Evolutionary conservation across 2,329 filamentous ascomycete genomes (phyloP), one percentile per base, ranked within the genome.

Genomic region (Pyrenophora teres): DNA sequence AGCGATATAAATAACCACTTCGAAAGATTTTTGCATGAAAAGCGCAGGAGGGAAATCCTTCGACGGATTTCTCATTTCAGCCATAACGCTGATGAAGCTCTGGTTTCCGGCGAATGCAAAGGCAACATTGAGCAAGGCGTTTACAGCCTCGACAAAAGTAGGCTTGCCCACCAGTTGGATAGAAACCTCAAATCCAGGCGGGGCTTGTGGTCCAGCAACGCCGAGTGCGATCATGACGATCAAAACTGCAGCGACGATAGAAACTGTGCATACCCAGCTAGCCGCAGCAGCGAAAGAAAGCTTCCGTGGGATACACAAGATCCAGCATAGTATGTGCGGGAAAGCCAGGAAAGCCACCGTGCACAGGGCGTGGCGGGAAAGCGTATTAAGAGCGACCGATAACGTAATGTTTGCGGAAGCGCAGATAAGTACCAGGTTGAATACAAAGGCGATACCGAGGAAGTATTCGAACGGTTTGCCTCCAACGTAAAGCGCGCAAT

Each of bases 171-270:
- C 56, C 3, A 68, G 51, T 2, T 39, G 56, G 10, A 67, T 64
- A 8, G 36, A 37, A 12, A 62, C 59, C 6, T 68, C 55, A 43
- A 67, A 68, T n/a, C 64, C 59, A 6, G 64, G 64, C 15, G 65
- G 65, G 3, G 63, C 64, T 43, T 73, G 72, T 3, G 77, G 76
- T 31, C 76, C 73, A 35, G 71, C 64, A 23, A 87, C 69, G 1
- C 85, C 86, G 2, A 87, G 82, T 2, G 80, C 84, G 59, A 88
- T 80, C 77, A 90, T 88, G 56, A 85, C 86, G 64, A 89, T 81
- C 46, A 85, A 75, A 37, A 89, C 86, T 13, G 87, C 85, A 3
- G 79, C 65, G 16, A 85, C 68, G 55, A 89, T 88, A 45, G 84
- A 87, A 23, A 80, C 77, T 57, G 66, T 67, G 47, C 64, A 81